phyloP scores from a whole-genome alignment of 176 grass and related monocot species.

The Aegilops tauschii region DNA sequence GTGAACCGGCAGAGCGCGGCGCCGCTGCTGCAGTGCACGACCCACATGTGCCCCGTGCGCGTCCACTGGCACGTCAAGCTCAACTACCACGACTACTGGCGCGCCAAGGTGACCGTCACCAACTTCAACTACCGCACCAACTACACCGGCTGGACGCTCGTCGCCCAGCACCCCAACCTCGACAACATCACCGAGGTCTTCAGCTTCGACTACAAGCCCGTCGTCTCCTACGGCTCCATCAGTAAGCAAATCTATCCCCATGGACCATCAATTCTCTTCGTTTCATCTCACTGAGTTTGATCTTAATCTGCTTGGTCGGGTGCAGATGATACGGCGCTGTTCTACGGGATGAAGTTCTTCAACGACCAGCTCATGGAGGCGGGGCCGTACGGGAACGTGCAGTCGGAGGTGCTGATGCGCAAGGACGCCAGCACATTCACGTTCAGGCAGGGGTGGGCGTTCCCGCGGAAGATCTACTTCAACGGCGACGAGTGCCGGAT shows the following conservation, averaged over 20 bases:
- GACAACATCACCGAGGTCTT: conserved; percentile 90
- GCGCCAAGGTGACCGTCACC: conserved; percentile 81
- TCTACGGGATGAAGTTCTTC: conserved; percentile 93
- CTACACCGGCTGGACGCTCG: conserved; percentile 95
- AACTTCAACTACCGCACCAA: conserved; percentile 97
- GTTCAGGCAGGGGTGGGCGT: conserved; percentile 91
- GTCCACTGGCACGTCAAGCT: conserved; percentile 95
- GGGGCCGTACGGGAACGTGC: conserved; percentile 77
- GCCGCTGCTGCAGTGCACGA: conserved; percentile 75
- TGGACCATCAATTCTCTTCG: too few species aligned
- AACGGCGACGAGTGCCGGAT: conserved; percentile 89
- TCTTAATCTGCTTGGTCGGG: not conserved
- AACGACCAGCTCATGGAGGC: conserved; percentile 96
- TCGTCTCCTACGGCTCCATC: conserved; percentile 65
- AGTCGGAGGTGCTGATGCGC: conserved; percentile 81
- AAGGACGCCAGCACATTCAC: conserved; percentile 77
- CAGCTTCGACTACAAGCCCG: conserved; percentile 91
- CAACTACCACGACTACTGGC: conserved; percentile 97
- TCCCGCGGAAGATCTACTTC: conserved; percentile 95
- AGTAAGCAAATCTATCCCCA: conserved; percentile 30
- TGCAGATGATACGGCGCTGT: conserved; percentile 87
- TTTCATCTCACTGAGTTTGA: not conserved
- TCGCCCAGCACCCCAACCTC: conserved; percentile 88
- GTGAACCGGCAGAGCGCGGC: not conserved
- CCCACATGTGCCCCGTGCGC: conserved; percentile 94